phyloP scores from a whole-genome alignment of 495 filamentous ascomycete genomes.

The Penicillium argentinense region DNA sequence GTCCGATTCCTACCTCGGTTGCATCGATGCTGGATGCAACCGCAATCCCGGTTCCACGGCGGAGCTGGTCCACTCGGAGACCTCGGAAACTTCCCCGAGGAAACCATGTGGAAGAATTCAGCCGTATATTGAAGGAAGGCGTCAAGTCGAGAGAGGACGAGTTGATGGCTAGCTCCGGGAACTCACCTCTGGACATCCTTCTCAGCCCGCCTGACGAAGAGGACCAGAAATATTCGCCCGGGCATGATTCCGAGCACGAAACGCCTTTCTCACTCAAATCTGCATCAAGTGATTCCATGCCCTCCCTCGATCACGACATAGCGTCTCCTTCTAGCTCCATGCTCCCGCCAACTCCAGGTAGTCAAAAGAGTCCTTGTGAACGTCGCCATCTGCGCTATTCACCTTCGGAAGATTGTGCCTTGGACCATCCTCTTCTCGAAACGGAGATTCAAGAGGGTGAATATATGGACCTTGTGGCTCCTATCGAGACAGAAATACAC shows the following conservation, averaged over 20 bases:
- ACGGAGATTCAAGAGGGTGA: conserved; percentile 35
- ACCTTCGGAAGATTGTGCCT: conserved; percentile 51
- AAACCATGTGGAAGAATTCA: conserved; percentile 48
- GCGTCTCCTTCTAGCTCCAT: conserved; percentile 45
- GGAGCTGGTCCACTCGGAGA: conserved; percentile 30
- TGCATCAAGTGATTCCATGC: conserved; percentile 60
- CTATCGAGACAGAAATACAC: conserved; percentile 18
- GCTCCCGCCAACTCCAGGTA: conserved; percentile 34
- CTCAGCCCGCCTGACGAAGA: conserved; percentile 49
- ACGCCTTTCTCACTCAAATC: conserved; percentile 48
- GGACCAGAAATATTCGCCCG: conserved; percentile 29
- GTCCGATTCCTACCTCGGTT: conserved; percentile 34
- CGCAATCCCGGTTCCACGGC: conserved; percentile 42
- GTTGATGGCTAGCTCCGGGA: conserved; percentile 28
- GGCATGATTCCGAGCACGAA: conserved; percentile 41
- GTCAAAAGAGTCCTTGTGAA: conserved; percentile 42
- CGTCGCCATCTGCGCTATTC: conserved; percentile 42
- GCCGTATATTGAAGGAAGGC: conserved; percentile 42
- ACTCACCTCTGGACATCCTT: conserved; percentile 42
- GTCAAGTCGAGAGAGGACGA: conserved; percentile 34
- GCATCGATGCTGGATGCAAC: conserved; percentile 47
- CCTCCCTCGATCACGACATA: conserved; percentile 58
- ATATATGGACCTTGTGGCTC: conserved; percentile 18
- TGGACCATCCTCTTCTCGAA: conserved; percentile 57
- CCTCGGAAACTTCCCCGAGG: conserved; percentile 39